Conservation (phyloP, 805 yeast species). For the Cyberlindnera amylophila region DNA sequence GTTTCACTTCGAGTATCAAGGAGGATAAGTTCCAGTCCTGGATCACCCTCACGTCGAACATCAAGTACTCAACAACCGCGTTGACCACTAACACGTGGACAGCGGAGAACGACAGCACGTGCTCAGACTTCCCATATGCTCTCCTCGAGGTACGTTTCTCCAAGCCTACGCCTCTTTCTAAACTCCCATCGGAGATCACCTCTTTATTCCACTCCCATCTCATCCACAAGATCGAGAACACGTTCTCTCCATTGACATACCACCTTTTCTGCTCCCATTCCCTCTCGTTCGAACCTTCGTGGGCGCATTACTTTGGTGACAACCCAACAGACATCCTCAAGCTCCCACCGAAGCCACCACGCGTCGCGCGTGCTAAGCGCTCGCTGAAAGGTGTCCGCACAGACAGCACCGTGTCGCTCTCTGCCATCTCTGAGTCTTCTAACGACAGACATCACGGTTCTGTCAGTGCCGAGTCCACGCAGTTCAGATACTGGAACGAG, state of each 20-base stretch:
- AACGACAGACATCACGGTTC: slow-evolving; percentile 2
- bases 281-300: slow-evolving; percentile 33
- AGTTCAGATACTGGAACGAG: slow-evolving; percentile 59
- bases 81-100: slow-evolving; percentile 18
- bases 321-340: slow-evolving; percentile 41
- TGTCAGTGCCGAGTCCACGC: slow-evolving; percentile 19
- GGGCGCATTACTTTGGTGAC: slow-evolving; percentile 35
- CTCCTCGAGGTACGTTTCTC: slow-evolving; percentile 47
- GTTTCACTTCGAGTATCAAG: slow-evolving; percentile 17
- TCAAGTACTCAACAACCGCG: slow-evolving; percentile 16
- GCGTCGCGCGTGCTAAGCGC: slow-evolving; percentile 2
- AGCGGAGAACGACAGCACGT: slow-evolving; percentile 7
- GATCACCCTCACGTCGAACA: slow-evolving; percentile 24
- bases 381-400: not conserved
- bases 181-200: slow-evolving; percentile 29
- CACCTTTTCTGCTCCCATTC: slow-evolving; percentile 27
- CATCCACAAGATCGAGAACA: slow-evolving; percentile 41
- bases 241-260: slow-evolving; percentile 33
- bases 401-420: slow-evolving; percentile 2
- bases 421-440: slow-evolving; percentile 8
- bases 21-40: slow-evolving; percentile 17
- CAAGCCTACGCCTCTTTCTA: slow-evolving; percentile 27
- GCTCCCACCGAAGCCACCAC: slow-evolving; percentile 32
- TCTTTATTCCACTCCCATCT: slow-evolving; percentile 43
- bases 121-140: slow-evolving; percentile 42